A percentile compares a stretch with the other conserved stretches of the same genome.
Evolutionary conservation across 2,329 filamentous ascomycete species (phyloP).

Genomic region (Xylariaceae sp.): DNA sequence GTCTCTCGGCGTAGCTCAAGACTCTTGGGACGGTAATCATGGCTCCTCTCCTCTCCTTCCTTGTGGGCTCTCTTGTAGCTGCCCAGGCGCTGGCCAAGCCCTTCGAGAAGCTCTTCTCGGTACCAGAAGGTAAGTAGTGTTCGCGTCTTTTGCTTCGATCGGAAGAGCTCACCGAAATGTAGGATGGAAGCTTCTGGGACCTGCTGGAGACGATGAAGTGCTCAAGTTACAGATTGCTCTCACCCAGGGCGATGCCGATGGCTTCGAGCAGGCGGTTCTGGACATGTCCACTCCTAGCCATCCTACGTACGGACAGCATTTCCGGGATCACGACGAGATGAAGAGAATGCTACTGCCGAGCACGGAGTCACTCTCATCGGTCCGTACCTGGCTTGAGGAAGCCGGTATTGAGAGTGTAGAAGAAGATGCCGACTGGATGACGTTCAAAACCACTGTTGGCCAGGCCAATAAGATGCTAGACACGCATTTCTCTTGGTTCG

Average conservation of each 20-base stretch:
- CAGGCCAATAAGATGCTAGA: conserved; percentile 17
- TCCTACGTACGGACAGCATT: conserved; percentile 16
- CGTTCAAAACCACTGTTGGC: conserved; percentile 17
- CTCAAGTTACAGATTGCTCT: conserved; percentile 18
- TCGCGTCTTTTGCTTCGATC: background rate
- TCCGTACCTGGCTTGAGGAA: conserved; percentile 13
- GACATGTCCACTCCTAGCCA: conserved; percentile 18
- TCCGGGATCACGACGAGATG: conserved; percentile 19
- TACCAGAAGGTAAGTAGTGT: conserved; percentile 14
- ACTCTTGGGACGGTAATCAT: conserved; percentile 34
- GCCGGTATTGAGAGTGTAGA: conserved; percentile 12
- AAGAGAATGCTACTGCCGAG: conserved; percentile 18
- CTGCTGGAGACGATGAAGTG: conserved; percentile 13
- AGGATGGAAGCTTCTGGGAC: conserved; percentile 18
- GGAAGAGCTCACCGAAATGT: conserved; percentile 6
- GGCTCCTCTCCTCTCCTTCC: conserved; percentile 28
- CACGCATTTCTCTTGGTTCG: conserved; percentile 16
- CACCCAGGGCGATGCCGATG: conserved; percentile 13
- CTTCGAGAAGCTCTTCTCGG: conserved; percentile 12
- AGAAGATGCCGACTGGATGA: conserved; percentile 17
- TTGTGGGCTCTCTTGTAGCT: conserved; percentile 14
- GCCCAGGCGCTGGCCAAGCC: conserved; percentile 17
- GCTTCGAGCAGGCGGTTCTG: conserved; percentile 17
- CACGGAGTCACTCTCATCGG: conserved; percentile 13
- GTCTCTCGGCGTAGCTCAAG: conserved; percentile 29